phyloP scores from a whole-genome alignment of 192 early-diverging fungal genomes.

The Rhizoclosmatium sp. region DNA sequence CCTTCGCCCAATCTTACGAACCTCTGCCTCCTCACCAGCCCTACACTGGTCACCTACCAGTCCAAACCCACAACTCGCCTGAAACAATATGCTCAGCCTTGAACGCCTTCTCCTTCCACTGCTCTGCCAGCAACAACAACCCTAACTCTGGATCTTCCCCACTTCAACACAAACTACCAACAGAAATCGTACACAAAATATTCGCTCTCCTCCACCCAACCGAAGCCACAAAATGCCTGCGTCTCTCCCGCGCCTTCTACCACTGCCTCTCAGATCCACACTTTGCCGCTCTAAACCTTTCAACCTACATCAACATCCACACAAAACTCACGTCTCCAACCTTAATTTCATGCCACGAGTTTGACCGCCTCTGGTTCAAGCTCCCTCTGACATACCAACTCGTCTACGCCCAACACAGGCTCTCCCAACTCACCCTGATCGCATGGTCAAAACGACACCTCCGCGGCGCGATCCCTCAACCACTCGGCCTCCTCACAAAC shows the following conservation, averaged over 20 bases:
- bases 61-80: too few species aligned
- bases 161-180: neutral
- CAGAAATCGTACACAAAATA: slow-evolving; percentile 1
- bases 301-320: neutral
- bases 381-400: neutral
- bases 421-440: neutral
- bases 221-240: neutral
- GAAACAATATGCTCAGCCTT: too few species aligned
- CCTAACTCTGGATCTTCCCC: too few species aligned
- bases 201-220: slow-evolving; percentile 3
- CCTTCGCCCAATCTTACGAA: too few species aligned
- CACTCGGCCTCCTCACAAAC: neutral
- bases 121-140: too few species aligned
- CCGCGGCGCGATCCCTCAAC: neutral
- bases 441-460: neutral
- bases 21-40: too few species aligned
- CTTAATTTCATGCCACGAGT: neutral
- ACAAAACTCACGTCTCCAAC: neutral
- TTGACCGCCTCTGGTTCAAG: neutral
- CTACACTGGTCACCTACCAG: too few species aligned
- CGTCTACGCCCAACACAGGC: neutral
- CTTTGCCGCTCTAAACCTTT: slow-evolving; percentile 7
- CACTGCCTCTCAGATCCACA: neutral
- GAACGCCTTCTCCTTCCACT: too few species aligned
- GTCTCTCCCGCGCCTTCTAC: neutral